Evolutionary conservation across 140 eudicot genomes (phyloP), one percentile per base, ranked within the genome.

Genomic region (Flaveria floridana): DNA sequence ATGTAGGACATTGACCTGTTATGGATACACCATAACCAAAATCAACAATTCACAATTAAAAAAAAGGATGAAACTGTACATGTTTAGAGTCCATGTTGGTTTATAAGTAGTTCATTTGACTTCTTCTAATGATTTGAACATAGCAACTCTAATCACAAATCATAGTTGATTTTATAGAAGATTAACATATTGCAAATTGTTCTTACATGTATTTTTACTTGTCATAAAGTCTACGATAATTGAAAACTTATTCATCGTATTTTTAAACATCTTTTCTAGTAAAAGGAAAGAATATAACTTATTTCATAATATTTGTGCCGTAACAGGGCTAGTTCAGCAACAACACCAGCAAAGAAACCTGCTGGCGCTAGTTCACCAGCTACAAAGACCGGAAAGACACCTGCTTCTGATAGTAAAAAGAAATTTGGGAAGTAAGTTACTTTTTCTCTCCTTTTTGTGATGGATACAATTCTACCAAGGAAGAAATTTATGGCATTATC

Each of bases 291-390:
- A 48, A 28, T 63, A 63, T 41, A 75, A 51, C 53, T 65, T 7
- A 28, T 7, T 2, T 39, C 28, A 46, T 14, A 30, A 73, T 23
- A 19, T 47, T n/a, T 74, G 19, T 47, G 47, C 67, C 53, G 28
- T 57, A 71, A 55, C 68, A 80, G 75, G 80, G 39, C 70, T 61
- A 47, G 56, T 47, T 26, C 82, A 55, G 76, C 84, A 56, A 2
- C 82, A 66, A 14, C 82, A 34, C 30, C 57, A 1, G 28, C 62
- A 14, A 30, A 42, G 26, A 74, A 68, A 48, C 64, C 79, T 7
- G 68, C 79, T 9, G 70, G 30, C 15, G 62, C n/a, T 75, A 65
- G 66, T 48, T 34, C 70, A 0, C 70, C 80, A 6, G 80, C 80
- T 46, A 7, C 83, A 46, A 80, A 74, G 78, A 26, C 68, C 16